These are phyloP conservation scores for Wallacemonas collosoma DNA, from an alignment of 208 protist genomes.

Conservation along the genomic window DNA sequence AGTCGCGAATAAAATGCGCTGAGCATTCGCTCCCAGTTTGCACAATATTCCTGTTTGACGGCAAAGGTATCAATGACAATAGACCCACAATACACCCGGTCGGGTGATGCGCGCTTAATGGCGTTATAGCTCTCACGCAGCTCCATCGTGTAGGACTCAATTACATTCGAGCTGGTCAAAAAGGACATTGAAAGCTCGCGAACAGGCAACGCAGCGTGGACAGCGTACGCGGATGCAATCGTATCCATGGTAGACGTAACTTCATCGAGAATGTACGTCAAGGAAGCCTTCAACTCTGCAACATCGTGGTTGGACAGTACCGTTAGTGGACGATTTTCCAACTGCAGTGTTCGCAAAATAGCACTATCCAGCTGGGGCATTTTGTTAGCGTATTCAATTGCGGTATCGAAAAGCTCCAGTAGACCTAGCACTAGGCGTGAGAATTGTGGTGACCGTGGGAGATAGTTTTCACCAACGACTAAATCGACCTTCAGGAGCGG, in stretches of 20 bases:
- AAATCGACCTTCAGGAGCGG: constrained; percentile 60
- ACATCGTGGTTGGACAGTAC: constrained; percentile 3
- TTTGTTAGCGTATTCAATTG: constrained; percentile 50
- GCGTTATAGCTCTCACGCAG: constrained; percentile 46
- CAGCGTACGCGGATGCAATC: constrained; percentile 43
- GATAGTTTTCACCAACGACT: constrained; percentile 50
- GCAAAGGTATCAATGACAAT: constrained; percentile 65
- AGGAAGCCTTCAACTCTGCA: constrained; percentile 16
- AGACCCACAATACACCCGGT: constrained; percentile 76
- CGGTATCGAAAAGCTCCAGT: constrained; percentile 63
- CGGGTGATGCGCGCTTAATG: constrained; percentile 51
- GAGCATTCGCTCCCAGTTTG: constrained; percentile 62
- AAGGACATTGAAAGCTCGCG: constrained; percentile 39
- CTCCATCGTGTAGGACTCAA: constrained; percentile 34
- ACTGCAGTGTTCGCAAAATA: constrained; percentile 62
- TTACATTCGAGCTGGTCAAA: constrained; percentile 24
- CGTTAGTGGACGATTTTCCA: constrained; percentile 40
- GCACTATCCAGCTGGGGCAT: constrained; percentile 58
- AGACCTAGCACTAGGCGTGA: constrained; percentile 62
- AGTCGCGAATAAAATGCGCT: constrained; percentile 47
- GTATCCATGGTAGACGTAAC: constrained; percentile 45
- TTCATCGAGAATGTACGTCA: constrained; percentile 41
- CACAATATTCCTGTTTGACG: constrained; percentile 50
- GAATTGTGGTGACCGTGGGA: constrained; percentile 64
- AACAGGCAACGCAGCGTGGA: constrained; percentile 55